Percentiles rank a stretch among this genome's conserved stretches.
Evolutionary conservation across 306 rosid genomes (phyloP).

Genomic region (Hippophae tibetana): DNA sequence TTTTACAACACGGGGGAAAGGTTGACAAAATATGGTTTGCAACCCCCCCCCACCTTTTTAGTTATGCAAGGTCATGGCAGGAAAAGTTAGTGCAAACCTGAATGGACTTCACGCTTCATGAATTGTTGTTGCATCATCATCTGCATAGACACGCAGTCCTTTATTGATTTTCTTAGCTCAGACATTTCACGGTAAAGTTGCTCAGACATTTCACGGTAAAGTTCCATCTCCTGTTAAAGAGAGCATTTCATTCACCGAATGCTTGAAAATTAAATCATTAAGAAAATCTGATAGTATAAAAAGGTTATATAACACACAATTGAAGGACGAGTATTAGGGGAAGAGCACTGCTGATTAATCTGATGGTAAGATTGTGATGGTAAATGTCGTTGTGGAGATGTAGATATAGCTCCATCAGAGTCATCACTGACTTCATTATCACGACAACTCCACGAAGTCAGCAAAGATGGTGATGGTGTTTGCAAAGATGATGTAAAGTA

Average conservation of each 20-base stretch:
- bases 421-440: constrained; percentile 59
- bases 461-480: constrained; percentile 32
- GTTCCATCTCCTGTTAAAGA: constrained; percentile 57
- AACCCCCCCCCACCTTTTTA: no score
- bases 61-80: neutral
- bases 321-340: constrained; percentile 36
- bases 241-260: neutral
- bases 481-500: constrained; percentile 34
- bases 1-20: no score
- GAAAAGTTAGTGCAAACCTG: constrained; percentile 27
- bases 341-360: constrained; percentile 17
- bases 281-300: neutral
- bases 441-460: constrained; percentile 54
- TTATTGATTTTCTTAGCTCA: constrained; percentile 60
- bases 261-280: neutral
- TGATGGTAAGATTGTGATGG: constrained; percentile 27
- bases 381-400: constrained; percentile 36
- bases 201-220: constrained; percentile 63
- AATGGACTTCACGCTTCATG: constrained; percentile 39
- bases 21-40: no score
- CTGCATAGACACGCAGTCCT: constrained; percentile 72
- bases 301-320: constrained; percentile 17
- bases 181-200: constrained; percentile 66
- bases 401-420: constrained; percentile 33
- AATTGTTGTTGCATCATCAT: constrained; percentile 41